phyloP scores from a whole-genome alignment of 352 stramenopile genomes.

The Phytopythium oedochilum region DNA sequence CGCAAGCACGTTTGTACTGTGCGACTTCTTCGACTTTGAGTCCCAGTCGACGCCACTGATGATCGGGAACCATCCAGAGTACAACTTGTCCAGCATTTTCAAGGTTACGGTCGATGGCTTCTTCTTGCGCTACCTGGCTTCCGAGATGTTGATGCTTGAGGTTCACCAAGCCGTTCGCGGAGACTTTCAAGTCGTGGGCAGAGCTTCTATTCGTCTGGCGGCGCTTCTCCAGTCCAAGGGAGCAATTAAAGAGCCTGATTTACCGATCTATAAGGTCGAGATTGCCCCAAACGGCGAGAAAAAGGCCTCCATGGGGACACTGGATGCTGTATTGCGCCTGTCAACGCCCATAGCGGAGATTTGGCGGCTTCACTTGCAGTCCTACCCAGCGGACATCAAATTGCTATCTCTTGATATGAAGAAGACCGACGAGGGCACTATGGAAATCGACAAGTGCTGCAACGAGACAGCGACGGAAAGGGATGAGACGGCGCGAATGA shows the following conservation, averaged over 20 bases:
- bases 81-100: conserved; percentile 91
- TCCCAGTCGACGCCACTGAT: conserved; percentile 89
- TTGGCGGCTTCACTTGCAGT: conserved; percentile 87
- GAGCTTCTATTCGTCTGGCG: conserved; percentile 56
- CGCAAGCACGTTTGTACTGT: conserved; percentile 88
- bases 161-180: conserved; percentile 84
- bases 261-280: conserved; percentile 37
- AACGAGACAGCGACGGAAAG: conserved; percentile 12
- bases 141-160: conserved; percentile 83
- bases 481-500: conserved; percentile 21
- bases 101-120: conserved; percentile 92
- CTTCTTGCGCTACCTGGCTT: conserved; percentile 89
- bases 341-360: conserved; percentile 89
- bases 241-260: conserved; percentile 52
- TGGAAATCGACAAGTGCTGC: not conserved
- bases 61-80: conserved; percentile 73
- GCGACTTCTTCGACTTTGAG: conserved; percentile 95
- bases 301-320: conserved; percentile 42
- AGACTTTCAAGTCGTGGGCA: conserved; percentile 87
- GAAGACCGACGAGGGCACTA: conserved; percentile 10
- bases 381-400: conserved; percentile 80
- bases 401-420: conserved; percentile 29
- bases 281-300: conserved; percentile 13
- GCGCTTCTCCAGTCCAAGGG: conserved; percentile 73
- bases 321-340: conserved; percentile 84